Base-by-base conservation (phyloP, 306 rosid species). In the Cicer cuneatum region DNA sequence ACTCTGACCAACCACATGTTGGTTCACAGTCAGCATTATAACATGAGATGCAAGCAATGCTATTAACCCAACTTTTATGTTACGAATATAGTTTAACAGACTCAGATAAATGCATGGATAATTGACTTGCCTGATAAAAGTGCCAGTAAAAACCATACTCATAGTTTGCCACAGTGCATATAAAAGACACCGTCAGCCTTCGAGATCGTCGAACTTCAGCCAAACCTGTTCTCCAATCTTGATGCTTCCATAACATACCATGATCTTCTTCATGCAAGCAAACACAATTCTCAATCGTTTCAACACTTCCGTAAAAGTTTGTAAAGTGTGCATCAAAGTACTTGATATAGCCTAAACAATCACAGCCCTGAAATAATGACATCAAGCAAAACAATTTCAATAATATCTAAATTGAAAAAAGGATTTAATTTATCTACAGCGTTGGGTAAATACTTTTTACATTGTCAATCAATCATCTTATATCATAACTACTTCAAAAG, bases 231-330 rank as follows among this genome's bases (percentile, higher is more conserved):
- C 93, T 88, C 96, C 96, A 90, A 82, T 90, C 96, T 83, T 90
- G 96, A 82, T 90, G 96, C 77, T 90, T 90, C 96, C 96, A 90
- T 61, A 90, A 60, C 19, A 88, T 88, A 56, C 96, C 96, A 69
- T 88, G 93, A 72, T 90, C 93, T 81, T 90, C 96, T 82, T 90
- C 96, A 37, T 90, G 96, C 81, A 90, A 59, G 76, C 96, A 90
- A 68, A 88, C 92, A 87, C 93, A 90, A 51, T 90, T 90, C 86
- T 90, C 96, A 5, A 64, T 87, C 59, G 93, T 90, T 87, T 90
- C 93, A 63, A 90, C 92, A 12, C 96, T 88, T 38, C 93, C 96
- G 41, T 81, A 85, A 76, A 88, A 90, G 76, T 88, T 90, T 59
- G 92, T 82, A 29, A 88, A 88, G 73, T 89, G 89, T n/a, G 93